These are phyloP conservation scores for Schizophyllum commune DNA, from an alignment of 1,284 basidiomycete species.

Conservation along the genomic window DNA sequence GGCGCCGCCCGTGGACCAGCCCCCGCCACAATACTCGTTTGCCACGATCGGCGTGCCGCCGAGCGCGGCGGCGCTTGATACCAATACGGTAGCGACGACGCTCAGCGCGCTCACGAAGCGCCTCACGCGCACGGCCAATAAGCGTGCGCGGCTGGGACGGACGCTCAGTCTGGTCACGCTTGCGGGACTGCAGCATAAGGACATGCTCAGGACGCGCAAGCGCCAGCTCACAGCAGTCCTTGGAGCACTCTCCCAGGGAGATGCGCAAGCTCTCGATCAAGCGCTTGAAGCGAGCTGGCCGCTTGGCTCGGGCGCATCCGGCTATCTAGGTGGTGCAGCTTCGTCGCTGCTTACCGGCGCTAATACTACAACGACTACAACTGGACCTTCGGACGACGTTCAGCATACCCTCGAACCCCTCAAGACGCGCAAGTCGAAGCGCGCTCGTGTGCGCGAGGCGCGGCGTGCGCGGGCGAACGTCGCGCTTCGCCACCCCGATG, in stretches of 20 bases:
- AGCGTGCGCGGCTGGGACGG: not conserved
- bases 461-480: slow-evolving; percentile 30
- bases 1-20: not conserved
- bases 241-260: slow-evolving; percentile 52
- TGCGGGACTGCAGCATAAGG: slow-evolving; percentile 68
- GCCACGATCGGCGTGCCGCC: not conserved
- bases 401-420: slow-evolving; percentile 1
- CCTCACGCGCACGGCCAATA: slow-evolving; percentile 25
- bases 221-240: slow-evolving; percentile 61
- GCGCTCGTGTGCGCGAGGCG: slow-evolving; percentile 26
- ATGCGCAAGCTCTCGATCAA: slow-evolving; percentile 66
- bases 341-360: not conserved
- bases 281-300: slow-evolving; percentile 58
- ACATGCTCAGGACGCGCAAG: slow-evolving; percentile 58
- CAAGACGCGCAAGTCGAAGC: not conserved
- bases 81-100: not conserved
- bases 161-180: slow-evolving; percentile 34
- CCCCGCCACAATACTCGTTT: not conserved
- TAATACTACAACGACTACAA: not conserved
- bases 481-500: slow-evolving; percentile 30
- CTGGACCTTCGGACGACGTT: not conserved
- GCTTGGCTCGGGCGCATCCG: slow-evolving; percentile 26
- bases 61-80: slow-evolving; percentile 12
- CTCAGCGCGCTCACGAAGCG: slow-evolving; percentile 12
- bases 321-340: slow-evolving; percentile 5